Base-by-base conservation (phyloP, 768 basidiomycete genomes). In the Xerocomus potaroensis region DNA sequence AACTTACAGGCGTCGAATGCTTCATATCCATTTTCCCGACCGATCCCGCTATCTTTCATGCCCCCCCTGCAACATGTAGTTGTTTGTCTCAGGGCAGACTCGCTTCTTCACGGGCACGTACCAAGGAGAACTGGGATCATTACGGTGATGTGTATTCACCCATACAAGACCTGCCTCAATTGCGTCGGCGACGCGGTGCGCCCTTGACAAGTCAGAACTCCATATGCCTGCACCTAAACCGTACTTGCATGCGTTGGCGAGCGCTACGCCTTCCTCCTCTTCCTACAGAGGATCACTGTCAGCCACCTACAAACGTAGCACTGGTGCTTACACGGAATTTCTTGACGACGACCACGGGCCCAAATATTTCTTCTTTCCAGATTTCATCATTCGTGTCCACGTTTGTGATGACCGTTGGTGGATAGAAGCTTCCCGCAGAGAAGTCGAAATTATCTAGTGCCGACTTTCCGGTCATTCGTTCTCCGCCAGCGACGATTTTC, bases 51-150 rank as follows among this genome's bases (percentile, higher is more conserved):
- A 53, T 86, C 84, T 62, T 91, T 91, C 87, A 91, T 87, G 6
- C 89, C 89, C 16, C 89, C 89, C 87, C 87, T 87, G 50, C 23
- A n/a, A 38, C 29, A 18, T 24, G 23, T 8, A 5, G n/a, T n/a
- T 10, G n/a, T 58, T 62, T 35, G 38, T 40, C 11, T 22, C 37
- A n/a, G 36, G 21, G 21, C 24, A 16, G 8, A 39, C 23, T 15
- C 27, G 7, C 21, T 18, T 34, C 4, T 19, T 35, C 11, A 48
- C 32, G 16, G 30, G 45, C 42, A 56, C 53, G 24, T 39, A 88
- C 90, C 91, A 93, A 32, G 91, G 89, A 26, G 87, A 90, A 52
- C 84, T 86, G 8, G 91, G 91, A 59, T 92, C 89, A 56, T 93
- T 92, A 37, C 90, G 77, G 59, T 93, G 91, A 54, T 91, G 88